Conservation (phyloP, 1,284 basidiomycete species). For the Austroboletus olivaceoglutinosus region DNA sequence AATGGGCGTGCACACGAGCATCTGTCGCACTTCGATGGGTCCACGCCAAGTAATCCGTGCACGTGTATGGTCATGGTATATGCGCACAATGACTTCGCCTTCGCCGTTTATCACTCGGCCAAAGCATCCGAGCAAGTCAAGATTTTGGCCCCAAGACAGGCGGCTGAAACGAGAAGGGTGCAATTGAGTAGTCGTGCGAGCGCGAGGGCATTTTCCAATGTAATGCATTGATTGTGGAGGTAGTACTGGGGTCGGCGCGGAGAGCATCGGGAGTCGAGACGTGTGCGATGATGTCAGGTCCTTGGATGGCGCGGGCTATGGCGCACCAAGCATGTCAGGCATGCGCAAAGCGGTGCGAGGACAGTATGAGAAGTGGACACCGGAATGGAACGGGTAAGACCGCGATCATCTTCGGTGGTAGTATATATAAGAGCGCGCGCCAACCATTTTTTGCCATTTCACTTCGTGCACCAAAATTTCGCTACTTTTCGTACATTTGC, state of each 20-base stretch:
- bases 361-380: constrained; percentile 14
- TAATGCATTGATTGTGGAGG: constrained; percentile 81
- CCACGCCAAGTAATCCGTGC: constrained; percentile 53
- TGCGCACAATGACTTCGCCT: constrained; percentile 52
- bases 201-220: constrained; percentile 75
- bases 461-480: too few species aligned
- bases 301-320: neutral
- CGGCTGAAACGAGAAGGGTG: constrained; percentile 70
- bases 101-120: constrained; percentile 46
- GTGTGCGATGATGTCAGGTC: neutral
- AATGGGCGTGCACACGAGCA: constrained; percentile 46
- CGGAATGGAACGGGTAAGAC: too few species aligned
- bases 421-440: too few species aligned
- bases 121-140: constrained; percentile 52
- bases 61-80: constrained; percentile 49
- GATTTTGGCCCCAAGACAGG: constrained; percentile 60
- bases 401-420: too few species aligned
- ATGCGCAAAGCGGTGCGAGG: constrained; percentile 4
- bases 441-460: too few species aligned
- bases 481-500: too few species aligned
- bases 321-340: neutral
- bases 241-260: constrained; percentile 39
- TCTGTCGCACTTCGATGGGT: constrained; percentile 31
- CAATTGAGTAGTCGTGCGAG: constrained; percentile 68
- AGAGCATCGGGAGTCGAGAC: constrained; percentile 12